Percentiles rank a stretch among this genome's conserved stretches.
Conservation (phyloP, 345 rosid species). For the Lepidium didymum region DNA sequence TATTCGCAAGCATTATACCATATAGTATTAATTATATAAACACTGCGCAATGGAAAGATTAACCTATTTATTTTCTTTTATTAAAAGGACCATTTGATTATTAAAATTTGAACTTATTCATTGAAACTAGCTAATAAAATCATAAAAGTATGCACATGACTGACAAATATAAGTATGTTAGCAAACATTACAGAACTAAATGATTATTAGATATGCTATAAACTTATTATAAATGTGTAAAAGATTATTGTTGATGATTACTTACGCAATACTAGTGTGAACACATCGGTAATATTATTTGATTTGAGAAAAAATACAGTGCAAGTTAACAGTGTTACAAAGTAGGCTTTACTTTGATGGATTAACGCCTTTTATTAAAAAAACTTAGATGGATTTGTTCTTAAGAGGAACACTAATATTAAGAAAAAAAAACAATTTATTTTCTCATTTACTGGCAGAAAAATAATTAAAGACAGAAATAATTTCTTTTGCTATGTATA, state of each 20-base stretch:
- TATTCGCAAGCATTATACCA: slow-evolving; percentile 19
- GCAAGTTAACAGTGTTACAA: neutral
- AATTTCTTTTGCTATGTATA: no score
- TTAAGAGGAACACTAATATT: no score
- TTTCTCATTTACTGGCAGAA: no score
- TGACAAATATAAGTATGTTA: neutral
- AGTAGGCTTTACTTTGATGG: no score
- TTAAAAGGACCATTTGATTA: neutral
- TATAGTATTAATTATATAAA: slow-evolving; percentile 11
- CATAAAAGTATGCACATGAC: slow-evolving; percentile 24
- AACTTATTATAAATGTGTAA: neutral
- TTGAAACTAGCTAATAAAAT: slow-evolving; percentile 15
- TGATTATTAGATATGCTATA: neutral
- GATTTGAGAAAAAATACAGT: neutral
- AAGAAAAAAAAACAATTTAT: no score
- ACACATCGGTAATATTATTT: neutral
- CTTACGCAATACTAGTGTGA: no score
- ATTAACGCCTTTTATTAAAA: no score
- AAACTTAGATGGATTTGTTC: neutral
- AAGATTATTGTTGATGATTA: neutral
- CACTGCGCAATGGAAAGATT: neutral
- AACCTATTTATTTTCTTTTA: neutral
- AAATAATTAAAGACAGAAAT: no score
- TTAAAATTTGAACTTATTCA: slow-evolving; percentile 20
- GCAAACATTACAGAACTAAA: neutral